A percentile compares a stretch with the other conserved stretches of the same genome.
phyloP scores from a whole-genome alignment of 1,139 yeast genomes.

The Nakaseomyces sp. region DNA sequence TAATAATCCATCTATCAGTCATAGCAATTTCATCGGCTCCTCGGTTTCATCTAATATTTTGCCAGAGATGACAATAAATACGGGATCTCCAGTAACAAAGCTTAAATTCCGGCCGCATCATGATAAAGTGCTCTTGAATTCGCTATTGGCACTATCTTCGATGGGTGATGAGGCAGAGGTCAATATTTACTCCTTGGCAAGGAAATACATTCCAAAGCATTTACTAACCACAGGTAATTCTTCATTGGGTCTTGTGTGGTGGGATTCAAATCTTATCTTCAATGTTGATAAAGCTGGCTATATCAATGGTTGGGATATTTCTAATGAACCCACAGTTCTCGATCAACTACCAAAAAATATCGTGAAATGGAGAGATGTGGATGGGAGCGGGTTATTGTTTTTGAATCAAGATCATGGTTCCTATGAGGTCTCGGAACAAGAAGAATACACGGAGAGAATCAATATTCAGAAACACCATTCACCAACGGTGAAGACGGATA shows the following conservation, averaged over 20 bases:
- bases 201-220: slow-evolving; percentile 70
- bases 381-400: slow-evolving; percentile 30
- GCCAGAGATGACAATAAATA: slow-evolving; percentile 66
- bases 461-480: slow-evolving; percentile 1
- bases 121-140: slow-evolving; percentile 38
- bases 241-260: slow-evolving; percentile 31
- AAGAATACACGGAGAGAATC: background rate
- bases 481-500: background rate
- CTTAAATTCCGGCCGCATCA: slow-evolving; percentile 41
- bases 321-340: slow-evolving; percentile 27
- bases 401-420: slow-evolving; percentile 25
- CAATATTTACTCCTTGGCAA: slow-evolving; percentile 60
- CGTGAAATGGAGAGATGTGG: slow-evolving; percentile 31
- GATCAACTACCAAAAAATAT: slow-evolving; percentile 25
- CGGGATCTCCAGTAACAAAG: slow-evolving; percentile 55
- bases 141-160: slow-evolving; percentile 71
- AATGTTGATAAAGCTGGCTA: slow-evolving; percentile 28
- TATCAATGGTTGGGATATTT: slow-evolving; percentile 30
- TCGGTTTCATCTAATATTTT: slow-evolving; percentile 26
- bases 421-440: slow-evolving; percentile 13
- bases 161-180: slow-evolving; percentile 69
- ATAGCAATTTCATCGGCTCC: slow-evolving; percentile 16
- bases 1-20: slow-evolving; percentile 11
- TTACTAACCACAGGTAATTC: slow-evolving; percentile 31
- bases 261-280: slow-evolving; percentile 27